Evolutionary conservation across 352 stramenopile species (phyloP), one percentile per base, ranked within the genome.

Genomic region (Phytopythium aichiense): DNA sequence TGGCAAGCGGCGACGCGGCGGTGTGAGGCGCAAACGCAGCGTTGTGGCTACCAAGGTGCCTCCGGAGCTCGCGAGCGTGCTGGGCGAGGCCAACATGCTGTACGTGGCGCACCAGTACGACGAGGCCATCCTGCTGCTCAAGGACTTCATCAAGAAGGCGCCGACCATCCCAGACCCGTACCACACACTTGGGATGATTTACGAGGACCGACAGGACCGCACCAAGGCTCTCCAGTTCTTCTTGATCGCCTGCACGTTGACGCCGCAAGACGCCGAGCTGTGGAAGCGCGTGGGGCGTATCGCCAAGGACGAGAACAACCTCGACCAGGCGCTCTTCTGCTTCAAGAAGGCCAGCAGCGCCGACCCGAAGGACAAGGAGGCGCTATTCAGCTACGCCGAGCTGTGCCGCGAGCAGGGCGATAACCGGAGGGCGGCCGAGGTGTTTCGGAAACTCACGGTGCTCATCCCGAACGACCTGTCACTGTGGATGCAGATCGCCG

Each of bases 121-220:
- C 37, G 77, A 92, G 35, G 87, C 87, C 4, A 92, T 95, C 58
- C 42, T 74, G 23, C 38, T 94, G 64, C 70, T 95, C 2, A 95
- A 95, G 60, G 86, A 95, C 55, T 95, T 95, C 56, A 92, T 95
- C 61, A 95, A 95, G 69, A 93, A 93, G 63, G 86, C 86, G 16
- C 86, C 86, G 65, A 95, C 84, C 1, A 92, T 95, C 52, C 86
- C 86, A 1, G 86, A 95, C 56, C 86, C 86, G 49, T 95, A 95
- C 52, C 84, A 95, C 51, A 95, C 87, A 9, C 66, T 95, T 7
- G 84, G 84, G 13, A 90, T 95, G 80, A 94, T 95, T 56, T 94
- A 95, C 64, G 84, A 95, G 71, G 84, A 95, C 53, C 76, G 84
- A 30, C 74, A 92, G 55, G 83, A 95, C 52, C 71, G 81, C 7